phyloP scores from a whole-genome alignment of 2,329 filamentous ascomycete genomes.

The Atkinsonella texensis region DNA sequence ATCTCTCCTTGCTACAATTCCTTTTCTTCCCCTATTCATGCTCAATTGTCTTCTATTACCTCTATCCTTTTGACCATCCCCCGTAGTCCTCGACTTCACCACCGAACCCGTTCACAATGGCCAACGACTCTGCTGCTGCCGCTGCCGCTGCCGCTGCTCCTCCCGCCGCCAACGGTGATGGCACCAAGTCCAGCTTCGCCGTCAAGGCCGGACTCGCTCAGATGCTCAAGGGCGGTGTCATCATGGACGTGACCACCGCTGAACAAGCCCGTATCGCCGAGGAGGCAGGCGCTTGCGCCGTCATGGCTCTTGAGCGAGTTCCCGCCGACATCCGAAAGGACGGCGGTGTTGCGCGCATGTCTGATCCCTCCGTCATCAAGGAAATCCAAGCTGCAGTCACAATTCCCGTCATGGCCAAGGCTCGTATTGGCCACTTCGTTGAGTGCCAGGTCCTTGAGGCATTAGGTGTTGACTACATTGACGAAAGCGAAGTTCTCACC shows the following conservation, averaged over 20 bases:
- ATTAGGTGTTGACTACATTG: conserved; percentile 92
- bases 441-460: conserved; percentile 97
- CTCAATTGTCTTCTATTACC: too few relatives aligned
- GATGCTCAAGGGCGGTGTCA: conserved; percentile 98
- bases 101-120: conserved; percentile 14
- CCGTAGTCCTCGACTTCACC: neutral
- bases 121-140: conserved; percentile 22
- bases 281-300: conserved; percentile 86
- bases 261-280: conserved; percentile 94
- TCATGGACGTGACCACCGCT: conserved; percentile 96
- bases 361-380: conserved; percentile 85
- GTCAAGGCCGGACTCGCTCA: conserved; percentile 93
- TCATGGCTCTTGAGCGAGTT: conserved; percentile 97
- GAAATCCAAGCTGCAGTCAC: conserved; percentile 92
- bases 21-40: neutral
- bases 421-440: conserved; percentile 92
- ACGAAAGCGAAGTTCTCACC: conserved; percentile 95
- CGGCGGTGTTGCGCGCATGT: conserved; percentile 95
- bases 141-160: conserved; percentile 15
- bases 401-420: conserved; percentile 98
- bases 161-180: conserved; percentile 18
- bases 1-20: neutral
- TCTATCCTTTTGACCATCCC: too few relatives aligned
- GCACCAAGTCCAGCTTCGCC: conserved; percentile 51
- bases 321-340: conserved; percentile 89